Evolutionary conservation across 2,329 filamentous ascomycete species (phyloP).

Genomic region (Cercospora zeae-maydis): DNA sequence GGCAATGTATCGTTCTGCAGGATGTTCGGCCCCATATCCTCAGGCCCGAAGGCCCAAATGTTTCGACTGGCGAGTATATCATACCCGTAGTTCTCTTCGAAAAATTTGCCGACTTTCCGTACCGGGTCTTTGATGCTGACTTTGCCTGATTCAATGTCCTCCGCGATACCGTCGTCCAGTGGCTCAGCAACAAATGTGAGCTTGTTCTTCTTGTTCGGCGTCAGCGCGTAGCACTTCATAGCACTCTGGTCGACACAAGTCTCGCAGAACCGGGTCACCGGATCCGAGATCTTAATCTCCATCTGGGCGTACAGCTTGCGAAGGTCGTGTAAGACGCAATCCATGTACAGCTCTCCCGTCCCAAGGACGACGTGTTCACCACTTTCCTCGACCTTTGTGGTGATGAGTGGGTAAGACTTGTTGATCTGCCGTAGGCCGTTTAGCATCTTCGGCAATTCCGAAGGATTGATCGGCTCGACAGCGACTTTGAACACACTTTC

Average conservation of each 20-base stretch:
- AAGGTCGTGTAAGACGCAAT: conserved; percentile 93
- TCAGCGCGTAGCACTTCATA: conserved; percentile 96
- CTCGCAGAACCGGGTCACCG: conserved; percentile 95
- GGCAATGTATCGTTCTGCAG: conserved; percentile 94
- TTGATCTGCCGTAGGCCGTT: conserved; percentile 95
- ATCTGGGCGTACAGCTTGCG: conserved; percentile 94
- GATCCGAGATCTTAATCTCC: conserved; percentile 98
- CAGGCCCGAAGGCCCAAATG: conserved; percentile 97
- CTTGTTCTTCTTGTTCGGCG: conserved; percentile 99
- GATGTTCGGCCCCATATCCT: conserved; percentile 92
- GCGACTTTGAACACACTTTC: conserved; percentile 97
- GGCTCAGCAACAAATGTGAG: conserved; percentile 98
- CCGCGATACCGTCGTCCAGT: conserved; percentile 87
- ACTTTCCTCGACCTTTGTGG: conserved; percentile 96
- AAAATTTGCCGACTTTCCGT: conserved; percentile 91
- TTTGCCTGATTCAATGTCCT: conserved; percentile 86
- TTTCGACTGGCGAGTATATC: conserved; percentile 89
- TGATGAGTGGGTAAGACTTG: conserved; percentile 93
- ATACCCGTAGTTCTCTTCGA: conserved; percentile 96
- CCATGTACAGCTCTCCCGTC: conserved; percentile 99
- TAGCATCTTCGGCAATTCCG: conserved; percentile 96
- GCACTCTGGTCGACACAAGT: conserved; percentile 96
- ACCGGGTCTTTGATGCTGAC: conserved; percentile 92
- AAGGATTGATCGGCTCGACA: conserved; percentile 96
- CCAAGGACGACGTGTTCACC: conserved; percentile 94